phyloP scores from a whole-genome alignment of 129 eudicot genomes.

The Calendula officinalis region DNA sequence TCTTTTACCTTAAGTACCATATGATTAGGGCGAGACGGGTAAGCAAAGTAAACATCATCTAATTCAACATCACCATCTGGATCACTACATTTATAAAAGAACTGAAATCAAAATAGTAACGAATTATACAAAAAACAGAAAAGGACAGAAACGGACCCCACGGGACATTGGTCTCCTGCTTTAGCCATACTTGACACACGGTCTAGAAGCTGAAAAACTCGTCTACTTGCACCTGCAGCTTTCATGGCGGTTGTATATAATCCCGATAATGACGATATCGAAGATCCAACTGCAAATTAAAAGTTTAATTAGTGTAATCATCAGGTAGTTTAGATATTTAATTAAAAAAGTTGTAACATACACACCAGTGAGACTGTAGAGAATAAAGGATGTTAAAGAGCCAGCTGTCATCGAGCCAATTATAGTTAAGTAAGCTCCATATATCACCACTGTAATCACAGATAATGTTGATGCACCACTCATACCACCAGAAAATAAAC shows the following conservation, averaged over 20 bases:
- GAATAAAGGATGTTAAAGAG: conserved; percentile 50
- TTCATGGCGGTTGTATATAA: conserved; percentile 52
- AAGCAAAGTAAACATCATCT: conserved; percentile 49
- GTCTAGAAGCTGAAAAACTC: conserved; percentile 60
- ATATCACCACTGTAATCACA: conserved; percentile 47
- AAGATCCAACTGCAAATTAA: conserved; percentile 43
- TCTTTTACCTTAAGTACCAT: conserved; percentile 52
- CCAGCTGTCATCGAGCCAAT: conserved; percentile 46
- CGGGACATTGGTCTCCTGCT: conserved; percentile 48
- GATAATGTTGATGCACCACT: conserved; percentile 52
- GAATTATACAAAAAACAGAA: conserved; percentile 3
- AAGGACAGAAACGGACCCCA: conserved; percentile 33
- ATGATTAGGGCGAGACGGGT: conserved; percentile 51
- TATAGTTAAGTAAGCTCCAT: conserved; percentile 51
- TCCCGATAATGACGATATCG: conserved; percentile 48
- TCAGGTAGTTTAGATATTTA: background rate
- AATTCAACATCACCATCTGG: conserved; percentile 51
- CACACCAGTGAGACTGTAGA: conserved; percentile 49
- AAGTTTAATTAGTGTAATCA: background rate
- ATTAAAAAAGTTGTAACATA: background rate
- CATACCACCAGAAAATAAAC: conserved; percentile 50
- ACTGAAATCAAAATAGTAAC: background rate
- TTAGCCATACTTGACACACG: conserved; percentile 46
- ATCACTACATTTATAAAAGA: conserved; percentile 26
- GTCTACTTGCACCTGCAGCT: conserved; percentile 59